Conservation (phyloP, 2,329 filamentous ascomycete genomes). For the Exophiala xenobiotica region DNA sequence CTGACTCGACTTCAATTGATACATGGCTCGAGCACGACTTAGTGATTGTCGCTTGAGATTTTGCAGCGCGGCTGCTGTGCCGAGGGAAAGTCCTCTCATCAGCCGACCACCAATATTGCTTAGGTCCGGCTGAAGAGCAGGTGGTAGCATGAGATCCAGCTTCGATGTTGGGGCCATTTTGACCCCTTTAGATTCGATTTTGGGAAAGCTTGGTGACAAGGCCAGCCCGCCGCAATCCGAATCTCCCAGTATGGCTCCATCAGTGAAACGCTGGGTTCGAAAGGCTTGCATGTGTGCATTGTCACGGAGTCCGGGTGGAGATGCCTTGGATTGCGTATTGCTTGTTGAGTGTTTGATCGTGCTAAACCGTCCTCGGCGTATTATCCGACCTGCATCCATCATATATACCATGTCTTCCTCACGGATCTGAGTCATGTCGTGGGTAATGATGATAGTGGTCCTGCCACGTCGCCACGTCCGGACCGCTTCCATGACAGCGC, state of each 20-base stretch:
- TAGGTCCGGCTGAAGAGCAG: too few relatives aligned
- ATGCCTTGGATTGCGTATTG: too few relatives aligned
- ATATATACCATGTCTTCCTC: conserved; percentile 76
- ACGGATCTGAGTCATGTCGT: conserved; percentile 76
- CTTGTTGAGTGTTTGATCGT: conserved; percentile 52
- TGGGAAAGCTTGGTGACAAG: too few relatives aligned
- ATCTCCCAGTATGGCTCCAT: too few relatives aligned
- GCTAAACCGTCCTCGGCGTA: conserved; percentile 66
- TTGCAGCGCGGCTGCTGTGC: conserved; percentile 10
- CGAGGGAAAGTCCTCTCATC: conserved; percentile 2
- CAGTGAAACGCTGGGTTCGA: too few relatives aligned
- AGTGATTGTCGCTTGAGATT: conserved; percentile 18
- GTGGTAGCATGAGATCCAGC: too few relatives aligned
- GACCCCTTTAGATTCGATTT: too few relatives aligned
- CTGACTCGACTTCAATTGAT: not conserved
- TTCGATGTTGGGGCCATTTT: not conserved
- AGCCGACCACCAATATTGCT: not conserved
- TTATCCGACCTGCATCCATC: conserved; percentile 66
- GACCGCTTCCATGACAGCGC: conserved; percentile 70
- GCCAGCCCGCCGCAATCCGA: too few relatives aligned
- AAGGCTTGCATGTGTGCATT: too few relatives aligned
- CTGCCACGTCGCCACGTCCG: conserved; percentile 73
- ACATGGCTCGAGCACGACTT: conserved; percentile 19
- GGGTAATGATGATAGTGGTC: conserved; percentile 91
- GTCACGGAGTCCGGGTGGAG: too few relatives aligned